Percentiles rank a stretch among this genome's conserved stretches.
Evolutionary conservation across 2,329 filamentous ascomycete species (phyloP).

Genomic region (Fusarium bactridioides): DNA sequence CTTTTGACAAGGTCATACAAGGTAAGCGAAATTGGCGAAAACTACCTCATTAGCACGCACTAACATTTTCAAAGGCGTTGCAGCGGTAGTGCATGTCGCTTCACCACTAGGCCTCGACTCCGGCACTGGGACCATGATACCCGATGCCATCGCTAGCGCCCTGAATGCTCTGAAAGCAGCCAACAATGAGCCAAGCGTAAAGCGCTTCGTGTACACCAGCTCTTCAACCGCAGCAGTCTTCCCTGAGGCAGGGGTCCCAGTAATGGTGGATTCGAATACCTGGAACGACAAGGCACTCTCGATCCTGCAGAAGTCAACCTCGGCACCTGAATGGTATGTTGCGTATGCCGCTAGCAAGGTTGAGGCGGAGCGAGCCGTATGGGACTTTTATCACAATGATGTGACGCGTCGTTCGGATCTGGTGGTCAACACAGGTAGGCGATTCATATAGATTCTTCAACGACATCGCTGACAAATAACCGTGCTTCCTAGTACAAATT

Average conservation of each 20-base stretch:
- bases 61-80: neutral
- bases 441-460: accelerated
- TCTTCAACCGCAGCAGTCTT: neutral
- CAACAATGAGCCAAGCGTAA: neutral
- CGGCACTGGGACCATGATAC: neutral
- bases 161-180: neutral
- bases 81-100: neutral
- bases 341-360: slow-evolving; percentile 50
- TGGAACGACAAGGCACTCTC: slow-evolving; percentile 48
- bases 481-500: slow-evolving; percentile 38
- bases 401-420: slow-evolving; percentile 32
- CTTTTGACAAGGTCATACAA: neutral
- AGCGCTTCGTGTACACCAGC: neutral
- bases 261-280: neutral
- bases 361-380: slow-evolving; percentile 45
- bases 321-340: neutral
- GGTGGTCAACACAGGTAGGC: slow-evolving; percentile 25
- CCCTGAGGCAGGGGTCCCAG: neutral
- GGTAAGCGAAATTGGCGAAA: neutral
- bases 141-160: neutral
- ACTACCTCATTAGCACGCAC: accelerated
- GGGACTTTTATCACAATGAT: slow-evolving; percentile 42
- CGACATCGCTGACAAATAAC: neutral
- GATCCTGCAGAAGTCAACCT: neutral
- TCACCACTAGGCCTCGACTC: neutral